Evolutionary conservation across 495 filamentous ascomycete species (phyloP), one percentile per base, ranked within the genome.

Genomic region (Staphylotrichum tortipilum): DNA sequence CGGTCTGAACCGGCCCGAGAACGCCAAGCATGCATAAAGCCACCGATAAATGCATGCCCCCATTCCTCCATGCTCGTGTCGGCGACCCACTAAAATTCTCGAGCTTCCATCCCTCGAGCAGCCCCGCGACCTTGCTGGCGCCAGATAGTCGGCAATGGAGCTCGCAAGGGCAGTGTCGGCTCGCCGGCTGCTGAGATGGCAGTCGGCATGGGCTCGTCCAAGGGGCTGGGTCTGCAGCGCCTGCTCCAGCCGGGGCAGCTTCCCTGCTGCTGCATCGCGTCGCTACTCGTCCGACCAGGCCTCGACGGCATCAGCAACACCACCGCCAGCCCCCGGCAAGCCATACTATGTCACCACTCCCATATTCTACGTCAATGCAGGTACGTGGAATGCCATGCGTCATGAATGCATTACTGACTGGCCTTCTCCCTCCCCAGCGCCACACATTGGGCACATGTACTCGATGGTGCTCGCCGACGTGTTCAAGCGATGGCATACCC

Each of bases 301-400:
- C 15, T 10, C 47, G 18, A 14, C 47, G 11, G 8, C 41, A 17
- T 31, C 54, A 18, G 28, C 29, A 44, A 34, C 38, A 11, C 19
- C 49, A 21, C 21, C 42, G 15, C 9, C 36, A 18, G 33, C 56
- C 14, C 24, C 18, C 23, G 70, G 75, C 55, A 97, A 98, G 72
- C 90, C 94, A 5, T 96, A 84, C 75, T 97, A 96, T 77, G 75
- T 96, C 57, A 97, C 92, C 3, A 89, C 88, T 7, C 92, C 92
- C 7, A 99, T 99, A 41, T 99, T 97, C 74, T 99, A 99, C 63
- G 94, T 97, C 66, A 99, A 99, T 77, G 88, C 90, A 19, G 82
- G 89, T 94, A 75, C 56, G 72, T 52, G 47, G 2, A n/a, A n/a
- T n/a, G n/a, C n/a, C n/a, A n/a, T n/a, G n/a, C n/a, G 21, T 11